Base-by-base conservation (phyloP, 108 stramenopile genomes). In the Mediolabrus comicus region DNA sequence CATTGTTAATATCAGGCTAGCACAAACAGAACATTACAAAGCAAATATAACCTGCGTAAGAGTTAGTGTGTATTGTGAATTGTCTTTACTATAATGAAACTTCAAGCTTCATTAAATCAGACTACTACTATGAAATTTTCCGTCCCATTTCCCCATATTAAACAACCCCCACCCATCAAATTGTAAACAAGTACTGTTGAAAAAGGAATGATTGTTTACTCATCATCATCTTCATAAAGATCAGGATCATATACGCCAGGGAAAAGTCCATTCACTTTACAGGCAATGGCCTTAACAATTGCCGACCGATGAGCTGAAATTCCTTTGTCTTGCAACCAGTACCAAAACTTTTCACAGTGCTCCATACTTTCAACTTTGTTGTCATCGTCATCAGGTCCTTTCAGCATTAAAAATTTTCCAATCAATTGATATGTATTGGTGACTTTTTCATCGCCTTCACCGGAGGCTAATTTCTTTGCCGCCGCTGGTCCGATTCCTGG, bases 311-410 rank as follows among this genome's bases (percentile, higher is more conserved):
- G 88, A 1, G 94, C 68, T 25, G 81, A 72, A 69, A 97, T 96
- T 11, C 95, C 96, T 75, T 86, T 87, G 33, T 81, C 69, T 69
- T 94, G 82, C 41, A 98, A 84, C 81, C 81, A 98, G 39, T 84
- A 77, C 95, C 96, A 98, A 62, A 98, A 96, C 62, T 91, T 90
- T 78, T 98, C 92, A 31, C 88, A 95, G 72, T 98, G 98, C 68
- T 98, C 96, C 31, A 92, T 67, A 28, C 81, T 85, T 58, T 87
- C 89, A 19, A 96, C 87, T 58, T 83, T 82, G 54, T 84, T 63
- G 6, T 75, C 86, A n/a, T 65, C 86, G 1, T 77, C 80, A 54
- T 92, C 95, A 12, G 94, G 93, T 26, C 95, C 96, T 64, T 96
- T 97, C 73, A 98, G 89, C 83, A 85, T 83, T 43, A 98, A 83